Evolutionary conservation across 371 early-diverging fungal genomes (phyloP).

Genomic region (Mortierella sp.): DNA sequence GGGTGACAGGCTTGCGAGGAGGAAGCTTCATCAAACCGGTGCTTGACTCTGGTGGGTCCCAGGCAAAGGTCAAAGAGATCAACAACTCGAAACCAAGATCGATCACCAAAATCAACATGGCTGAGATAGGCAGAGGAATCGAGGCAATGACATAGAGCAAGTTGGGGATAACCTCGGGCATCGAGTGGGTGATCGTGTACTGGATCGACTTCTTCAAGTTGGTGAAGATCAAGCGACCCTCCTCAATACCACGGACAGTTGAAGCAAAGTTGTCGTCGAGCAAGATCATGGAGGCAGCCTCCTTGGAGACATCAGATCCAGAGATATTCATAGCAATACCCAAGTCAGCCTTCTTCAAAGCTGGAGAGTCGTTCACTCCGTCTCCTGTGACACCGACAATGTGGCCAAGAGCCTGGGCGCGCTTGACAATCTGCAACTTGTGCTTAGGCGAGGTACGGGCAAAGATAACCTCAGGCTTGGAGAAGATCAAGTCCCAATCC

Average conservation of each 20-base stretch:
- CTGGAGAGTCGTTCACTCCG: conserved; percentile 95
- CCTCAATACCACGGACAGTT: conserved; percentile 88
- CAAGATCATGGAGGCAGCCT: conserved; percentile 97
- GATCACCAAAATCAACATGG: conserved; percentile 89
- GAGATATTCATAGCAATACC: conserved; percentile 97
- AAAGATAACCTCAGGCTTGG: conserved; percentile 90
- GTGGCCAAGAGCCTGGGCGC: conserved; percentile 85
- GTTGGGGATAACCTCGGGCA: conserved; percentile 85
- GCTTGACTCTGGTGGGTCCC: conserved; percentile 86
- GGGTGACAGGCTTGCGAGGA: conserved; percentile 91
- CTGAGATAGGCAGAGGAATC: conserved; percentile 84
- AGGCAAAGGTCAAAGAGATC: conserved; percentile 91
- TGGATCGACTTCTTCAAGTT: conserved; percentile 95
- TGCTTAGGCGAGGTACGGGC: conserved; percentile 93
- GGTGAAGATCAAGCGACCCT: conserved; percentile 94
- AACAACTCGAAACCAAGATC: conserved; percentile 95
- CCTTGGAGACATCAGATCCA: conserved; percentile 96
- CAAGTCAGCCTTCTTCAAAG: conserved; percentile 95
- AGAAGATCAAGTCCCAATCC: conserved; percentile 91
- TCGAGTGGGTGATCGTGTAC: conserved; percentile 92
- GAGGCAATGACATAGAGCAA: conserved; percentile 88
- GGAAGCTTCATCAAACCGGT: conserved; percentile 86
- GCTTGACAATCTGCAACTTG: conserved; percentile 89
- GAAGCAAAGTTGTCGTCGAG: conserved; percentile 96
- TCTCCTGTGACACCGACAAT: conserved; percentile 96